Evolutionary conservation across 345 rosid genomes (phyloP).

Genomic region (Raphanus sativus): DNA sequence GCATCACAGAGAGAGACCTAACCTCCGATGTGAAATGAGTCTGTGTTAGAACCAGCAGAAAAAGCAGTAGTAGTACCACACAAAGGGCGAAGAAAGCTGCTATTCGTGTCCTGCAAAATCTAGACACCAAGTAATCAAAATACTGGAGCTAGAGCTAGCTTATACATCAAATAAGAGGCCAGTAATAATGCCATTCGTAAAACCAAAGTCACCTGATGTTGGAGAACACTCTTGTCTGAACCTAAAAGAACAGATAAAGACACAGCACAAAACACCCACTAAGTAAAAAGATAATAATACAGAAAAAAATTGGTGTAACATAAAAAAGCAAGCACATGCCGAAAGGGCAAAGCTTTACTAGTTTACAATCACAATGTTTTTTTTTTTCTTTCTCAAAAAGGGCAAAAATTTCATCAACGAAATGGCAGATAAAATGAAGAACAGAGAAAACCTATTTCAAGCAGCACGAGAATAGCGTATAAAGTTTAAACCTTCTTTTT

Average conservation of each 20-base stretch:
- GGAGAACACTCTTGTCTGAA: background rate
- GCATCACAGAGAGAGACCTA: conserved; percentile 16
- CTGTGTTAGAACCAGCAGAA: conserved; percentile 36
- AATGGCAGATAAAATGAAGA: background rate
- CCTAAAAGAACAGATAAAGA: background rate
- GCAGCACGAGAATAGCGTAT: background rate
- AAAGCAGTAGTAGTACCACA: conserved; percentile 15
- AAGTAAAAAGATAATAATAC: background rate
- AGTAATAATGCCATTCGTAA: too few relatives aligned
- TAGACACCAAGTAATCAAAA: background rate
- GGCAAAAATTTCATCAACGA: too few relatives aligned
- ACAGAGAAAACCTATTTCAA: background rate
- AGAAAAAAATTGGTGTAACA: background rate
- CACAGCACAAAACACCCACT: conserved; percentile 3
- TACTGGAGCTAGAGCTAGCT: background rate
- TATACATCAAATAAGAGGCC: too few relatives aligned
- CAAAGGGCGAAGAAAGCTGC: conserved; percentile 28
- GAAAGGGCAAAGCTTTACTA: conserved; percentile 13
- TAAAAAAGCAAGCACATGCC: background rate
- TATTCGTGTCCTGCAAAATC: conserved; percentile 35
- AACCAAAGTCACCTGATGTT: background rate
- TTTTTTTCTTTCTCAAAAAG: background rate
- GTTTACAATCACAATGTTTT: background rate
- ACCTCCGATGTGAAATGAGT: conserved; percentile 45
- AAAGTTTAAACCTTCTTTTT: background rate